phyloP scores from a whole-genome alignment of 176 grass and related monocot genomes.

The Carex cristatella region DNA sequence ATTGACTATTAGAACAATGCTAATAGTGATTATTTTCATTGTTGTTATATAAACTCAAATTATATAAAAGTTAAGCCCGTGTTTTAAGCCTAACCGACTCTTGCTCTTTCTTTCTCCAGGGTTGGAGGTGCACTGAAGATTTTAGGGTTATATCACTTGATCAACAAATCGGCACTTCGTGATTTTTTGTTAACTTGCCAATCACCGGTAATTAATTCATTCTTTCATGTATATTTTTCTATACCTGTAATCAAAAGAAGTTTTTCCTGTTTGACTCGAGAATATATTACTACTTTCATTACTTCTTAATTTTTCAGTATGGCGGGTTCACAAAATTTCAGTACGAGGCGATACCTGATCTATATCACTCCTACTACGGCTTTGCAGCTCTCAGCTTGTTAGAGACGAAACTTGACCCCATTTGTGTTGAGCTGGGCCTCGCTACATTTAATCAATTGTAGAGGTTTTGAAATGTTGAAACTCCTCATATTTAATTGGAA shows the following conservation, averaged over 20 bases:
- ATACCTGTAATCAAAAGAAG: not conserved
- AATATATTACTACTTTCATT: not conserved
- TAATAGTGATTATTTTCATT: not conserved
- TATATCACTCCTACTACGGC: constrained; percentile 79
- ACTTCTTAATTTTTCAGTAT: constrained; percentile 28
- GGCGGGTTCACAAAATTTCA: constrained; percentile 78
- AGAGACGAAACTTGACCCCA: constrained; percentile 36
- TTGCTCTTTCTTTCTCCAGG: constrained; percentile 29
- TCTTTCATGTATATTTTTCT: not conserved
- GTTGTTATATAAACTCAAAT: constrained; percentile 1
- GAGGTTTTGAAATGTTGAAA: not conserved
- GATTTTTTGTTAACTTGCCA: constrained; percentile 76
- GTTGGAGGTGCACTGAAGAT: constrained; percentile 82
- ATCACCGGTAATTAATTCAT: constrained; percentile 38
- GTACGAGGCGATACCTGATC: constrained; percentile 31
- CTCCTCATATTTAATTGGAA: not conserved
- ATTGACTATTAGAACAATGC: not conserved
- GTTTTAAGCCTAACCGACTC: not conserved
- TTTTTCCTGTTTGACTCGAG: not conserved
- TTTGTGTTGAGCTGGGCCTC: constrained; percentile 53
- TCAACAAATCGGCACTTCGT: constrained; percentile 42
- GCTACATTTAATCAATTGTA: constrained; percentile 24
- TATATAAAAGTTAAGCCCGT: not conserved
- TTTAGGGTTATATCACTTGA: constrained; percentile 49
- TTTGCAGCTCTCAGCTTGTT: constrained; percentile 72